These are phyloP conservation scores for Yamadazyma oceani DNA, from an alignment of 1,139 yeast genomes.

Conservation along the genomic window DNA sequence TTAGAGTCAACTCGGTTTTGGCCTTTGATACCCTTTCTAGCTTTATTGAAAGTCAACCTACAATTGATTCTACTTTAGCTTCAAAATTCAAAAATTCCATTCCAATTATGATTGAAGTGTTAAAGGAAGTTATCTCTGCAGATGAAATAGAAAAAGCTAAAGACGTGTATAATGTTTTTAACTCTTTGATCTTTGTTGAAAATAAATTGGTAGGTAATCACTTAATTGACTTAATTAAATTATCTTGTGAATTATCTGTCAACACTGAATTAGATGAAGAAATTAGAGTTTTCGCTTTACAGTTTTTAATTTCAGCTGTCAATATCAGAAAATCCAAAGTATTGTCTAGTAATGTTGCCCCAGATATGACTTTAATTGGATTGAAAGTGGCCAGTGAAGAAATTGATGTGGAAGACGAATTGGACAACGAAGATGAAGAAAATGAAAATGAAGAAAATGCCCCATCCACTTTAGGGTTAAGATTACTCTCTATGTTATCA, in stretches of 20 bases:
- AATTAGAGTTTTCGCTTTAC: conserved; percentile 78
- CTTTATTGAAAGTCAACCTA: conserved; percentile 57
- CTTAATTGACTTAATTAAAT: conserved; percentile 64
- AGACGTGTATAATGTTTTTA: conserved; percentile 82
- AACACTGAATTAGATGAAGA: conserved; percentile 75
- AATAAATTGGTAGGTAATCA: conserved; percentile 77
- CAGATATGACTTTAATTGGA: conserved; percentile 72
- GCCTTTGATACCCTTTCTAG: conserved; percentile 79
- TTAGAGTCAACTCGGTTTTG: conserved; percentile 79
- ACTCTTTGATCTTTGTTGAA: conserved; percentile 74
- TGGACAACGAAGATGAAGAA: conserved; percentile 80
- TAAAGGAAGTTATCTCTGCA: conserved; percentile 68
- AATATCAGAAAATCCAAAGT: conserved; percentile 69
- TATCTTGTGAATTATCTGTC: conserved; percentile 74
- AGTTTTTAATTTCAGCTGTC: conserved; percentile 78
- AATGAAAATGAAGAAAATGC: conserved; percentile 90
- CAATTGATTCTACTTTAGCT: conserved; percentile 49
- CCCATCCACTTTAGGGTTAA: conserved; percentile 76
- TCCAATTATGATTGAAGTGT: conserved; percentile 80
- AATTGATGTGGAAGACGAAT: conserved; percentile 67
- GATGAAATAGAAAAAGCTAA: conserved; percentile 74
- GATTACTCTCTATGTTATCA: conserved; percentile 77
- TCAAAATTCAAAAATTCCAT: conserved; percentile 63
- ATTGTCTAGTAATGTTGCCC: conserved; percentile 71
- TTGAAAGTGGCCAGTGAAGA: conserved; percentile 80